Conservation (phyloP, 306 rosid genomes). For the Cicer cuneatum region DNA sequence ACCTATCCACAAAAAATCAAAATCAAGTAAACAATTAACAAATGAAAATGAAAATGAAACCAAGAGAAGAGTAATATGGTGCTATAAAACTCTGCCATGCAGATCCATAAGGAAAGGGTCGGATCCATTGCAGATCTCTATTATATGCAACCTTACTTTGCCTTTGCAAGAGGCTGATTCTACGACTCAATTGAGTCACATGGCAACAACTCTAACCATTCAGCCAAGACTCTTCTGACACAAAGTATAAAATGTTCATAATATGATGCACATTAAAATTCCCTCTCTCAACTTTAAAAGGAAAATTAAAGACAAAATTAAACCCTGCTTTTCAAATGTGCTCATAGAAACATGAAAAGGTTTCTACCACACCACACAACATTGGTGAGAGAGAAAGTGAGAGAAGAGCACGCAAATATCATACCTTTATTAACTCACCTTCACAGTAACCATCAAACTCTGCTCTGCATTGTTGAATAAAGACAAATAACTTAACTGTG, state of each 20-base stretch:
- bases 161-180: neutral
- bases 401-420: slow-evolving; percentile 13
- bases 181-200: neutral
- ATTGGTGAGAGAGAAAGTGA: neutral
- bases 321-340: neutral
- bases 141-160: neutral
- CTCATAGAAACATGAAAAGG: neutral
- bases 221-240: neutral
- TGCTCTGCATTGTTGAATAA: slow-evolving; percentile 61
- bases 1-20: neutral
- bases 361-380: slow-evolving; percentile 13
- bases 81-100: neutral
- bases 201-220: slow-evolving; percentile 12
- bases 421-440: slow-evolving; percentile 80
- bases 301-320: neutral
- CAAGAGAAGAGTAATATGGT: neutral
- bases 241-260: slow-evolving; percentile 13
- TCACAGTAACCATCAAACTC: slow-evolving; percentile 90
- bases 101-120: neutral
- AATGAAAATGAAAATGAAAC: slow-evolving; percentile 39
- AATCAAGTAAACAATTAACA: slow-evolving; percentile 25
- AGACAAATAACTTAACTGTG: slow-evolving; percentile 30
- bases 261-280: neutral
- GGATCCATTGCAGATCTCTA: neutral
- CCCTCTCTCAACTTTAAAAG: slow-evolving; percentile 2